Evolutionary conservation across 257 asterid genomes (phyloP).

Genomic region (Voacanga thouarsii): DNA sequence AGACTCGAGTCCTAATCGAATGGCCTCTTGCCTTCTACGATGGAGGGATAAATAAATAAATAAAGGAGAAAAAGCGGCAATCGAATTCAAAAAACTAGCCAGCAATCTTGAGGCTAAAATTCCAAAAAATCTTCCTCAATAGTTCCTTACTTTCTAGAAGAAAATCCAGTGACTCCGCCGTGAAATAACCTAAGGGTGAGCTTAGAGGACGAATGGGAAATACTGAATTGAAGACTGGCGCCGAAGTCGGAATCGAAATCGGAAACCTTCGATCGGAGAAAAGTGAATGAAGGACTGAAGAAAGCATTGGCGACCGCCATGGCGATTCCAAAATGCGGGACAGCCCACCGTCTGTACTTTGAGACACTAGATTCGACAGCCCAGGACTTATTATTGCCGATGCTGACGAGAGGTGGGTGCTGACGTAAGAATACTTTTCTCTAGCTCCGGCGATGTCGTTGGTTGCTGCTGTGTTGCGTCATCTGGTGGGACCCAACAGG

Average conservation of each 20-base stretch:
- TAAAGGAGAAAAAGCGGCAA: neutral
- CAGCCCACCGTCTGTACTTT: neutral
- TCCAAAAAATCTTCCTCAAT: neutral
- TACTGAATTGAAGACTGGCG: constrained; percentile 19
- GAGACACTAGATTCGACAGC: neutral
- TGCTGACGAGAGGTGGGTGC: too few relatives aligned
- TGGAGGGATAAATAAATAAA: neutral
- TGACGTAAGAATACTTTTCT: too few relatives aligned
- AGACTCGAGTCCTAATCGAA: neutral
- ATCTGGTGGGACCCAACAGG: too few relatives aligned
- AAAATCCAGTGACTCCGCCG: constrained; percentile 2
- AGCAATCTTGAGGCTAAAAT: neutral
- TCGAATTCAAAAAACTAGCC: constrained; percentile 10
- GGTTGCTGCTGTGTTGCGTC: too few relatives aligned
- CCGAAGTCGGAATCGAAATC: constrained; percentile 19
- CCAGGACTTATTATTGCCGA: too few relatives aligned
- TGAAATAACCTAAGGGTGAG: constrained; percentile 19
- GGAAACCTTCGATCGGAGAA: constrained; percentile 32
- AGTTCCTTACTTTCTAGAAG: constrained; percentile 32
- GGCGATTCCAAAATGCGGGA: constrained; percentile 7
- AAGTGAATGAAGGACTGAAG: constrained; percentile 33
- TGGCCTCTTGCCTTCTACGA: neutral
- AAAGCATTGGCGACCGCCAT: constrained; percentile 59
- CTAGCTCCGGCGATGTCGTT: too few relatives aligned
- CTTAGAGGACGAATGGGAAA: constrained; percentile 16